A percentile compares a stretch with the other conserved stretches of the same genome.
Conservation (phyloP, 2,329 filamentous ascomycete genomes). For the Colletotrichum theobromicola region DNA sequence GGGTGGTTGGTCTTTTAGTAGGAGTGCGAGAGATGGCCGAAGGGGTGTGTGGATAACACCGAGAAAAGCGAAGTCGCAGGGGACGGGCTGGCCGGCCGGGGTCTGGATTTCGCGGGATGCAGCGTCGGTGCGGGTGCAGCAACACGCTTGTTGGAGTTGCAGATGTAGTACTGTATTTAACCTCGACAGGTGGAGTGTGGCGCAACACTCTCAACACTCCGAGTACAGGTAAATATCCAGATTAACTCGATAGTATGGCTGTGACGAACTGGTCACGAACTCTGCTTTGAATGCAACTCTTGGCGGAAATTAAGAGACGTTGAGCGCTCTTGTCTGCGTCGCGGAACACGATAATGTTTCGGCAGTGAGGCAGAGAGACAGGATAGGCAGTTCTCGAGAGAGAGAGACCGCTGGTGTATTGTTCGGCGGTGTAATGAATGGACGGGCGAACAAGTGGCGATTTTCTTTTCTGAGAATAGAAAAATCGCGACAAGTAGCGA, state of each 20-base stretch:
- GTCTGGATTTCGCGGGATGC: slow-evolving; percentile 19
- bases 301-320: background rate
- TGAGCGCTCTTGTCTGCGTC: background rate
- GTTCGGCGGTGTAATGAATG: background rate
- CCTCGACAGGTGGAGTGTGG: slow-evolving; percentile 3
- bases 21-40: background rate
- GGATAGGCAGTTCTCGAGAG: too few species aligned
- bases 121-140: slow-evolving; percentile 10
- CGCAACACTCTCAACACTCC: background rate
- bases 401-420: background rate
- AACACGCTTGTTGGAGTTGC: background rate
- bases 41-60: background rate
- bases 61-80: slow-evolving; percentile 5
- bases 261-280: background rate
- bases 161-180: background rate
- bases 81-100: slow-evolving; percentile 17
- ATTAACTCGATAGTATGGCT: background rate
- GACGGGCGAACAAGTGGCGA: slow-evolving; percentile 4
- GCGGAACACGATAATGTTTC: background rate
- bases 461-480: background rate
- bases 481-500: background rate
- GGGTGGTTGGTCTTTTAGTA: slow-evolving; percentile 2
- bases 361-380: background rate
- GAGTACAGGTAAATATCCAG: background rate
- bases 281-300: background rate